Percentiles rank a stretch among this genome's conserved stretches.
These are phyloP conservation scores for Arthrobotrys megalospora DNA, from an alignment of 2,329 filamentous ascomycete species.

Conservation along the genomic window DNA sequence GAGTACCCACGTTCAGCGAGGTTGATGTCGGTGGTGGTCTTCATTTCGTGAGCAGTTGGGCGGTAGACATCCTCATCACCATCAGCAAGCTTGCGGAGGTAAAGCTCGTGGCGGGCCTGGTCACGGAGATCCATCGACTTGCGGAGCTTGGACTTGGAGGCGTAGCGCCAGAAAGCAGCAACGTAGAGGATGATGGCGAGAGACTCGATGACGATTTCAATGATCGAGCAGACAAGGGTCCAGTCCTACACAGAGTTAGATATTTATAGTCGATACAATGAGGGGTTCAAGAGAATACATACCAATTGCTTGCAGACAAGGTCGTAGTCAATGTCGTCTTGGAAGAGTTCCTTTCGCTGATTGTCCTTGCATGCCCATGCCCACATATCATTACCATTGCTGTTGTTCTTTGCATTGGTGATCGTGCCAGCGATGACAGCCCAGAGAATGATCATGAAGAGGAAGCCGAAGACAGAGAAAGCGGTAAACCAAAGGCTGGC, in stretches of 20 bases:
- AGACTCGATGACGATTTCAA: slow-evolving; percentile 92
- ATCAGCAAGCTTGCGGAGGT: slow-evolving; percentile 80
- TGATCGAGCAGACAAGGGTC: slow-evolving; percentile 95
- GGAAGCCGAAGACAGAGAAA: slow-evolving; percentile 93
- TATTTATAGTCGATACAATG: slow-evolving; percentile 61
- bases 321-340: slow-evolving; percentile 85
- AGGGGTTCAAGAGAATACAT: slow-evolving; percentile 65
- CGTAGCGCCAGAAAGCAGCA: slow-evolving; percentile 96
- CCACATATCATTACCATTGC: slow-evolving; percentile 90
- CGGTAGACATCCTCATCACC: slow-evolving; percentile 59
- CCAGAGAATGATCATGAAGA: slow-evolving; percentile 94
- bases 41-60: slow-evolving; percentile 59
- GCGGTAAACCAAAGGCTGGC: slow-evolving; percentile 95
- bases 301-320: slow-evolving; percentile 91
- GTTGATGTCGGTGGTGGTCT: slow-evolving; percentile 57
- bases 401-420: slow-evolving; percentile 81
- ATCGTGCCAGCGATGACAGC: slow-evolving; percentile 85
- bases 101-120: slow-evolving; percentile 92
- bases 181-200: slow-evolving; percentile 94
- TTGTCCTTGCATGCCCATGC: slow-evolving; percentile 98
- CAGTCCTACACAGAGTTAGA: slow-evolving; percentile 78
- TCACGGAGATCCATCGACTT: slow-evolving; percentile 98
- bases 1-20: slow-evolving; percentile 60
- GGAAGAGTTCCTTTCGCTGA: slow-evolving; percentile 81
- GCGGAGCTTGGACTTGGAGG: slow-evolving; percentile 92